Evolutionary conservation across 2,329 filamentous ascomycete genomes (phyloP), one percentile per base, ranked within the genome.

Genomic region (Immersiporthe knoxdaviesiana): DNA sequence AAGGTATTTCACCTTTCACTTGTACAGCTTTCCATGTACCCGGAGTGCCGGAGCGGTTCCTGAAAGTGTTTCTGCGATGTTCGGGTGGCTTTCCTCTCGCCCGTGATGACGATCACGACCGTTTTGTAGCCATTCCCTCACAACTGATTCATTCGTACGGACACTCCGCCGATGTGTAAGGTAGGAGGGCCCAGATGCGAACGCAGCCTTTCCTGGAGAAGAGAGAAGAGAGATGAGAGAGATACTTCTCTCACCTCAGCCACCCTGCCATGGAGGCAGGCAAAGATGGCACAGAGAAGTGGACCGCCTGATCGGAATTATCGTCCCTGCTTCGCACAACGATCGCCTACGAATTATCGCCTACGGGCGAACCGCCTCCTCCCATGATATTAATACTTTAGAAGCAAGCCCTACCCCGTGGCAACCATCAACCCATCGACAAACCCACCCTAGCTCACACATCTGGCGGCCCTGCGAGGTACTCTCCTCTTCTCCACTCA

Each of bases 1-100:
- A 70, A 58, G 66, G 35, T 56, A 58, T 24, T 24, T n/a, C 27
- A 62, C 32, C 47, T 60, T 37, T 35, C 58, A 63, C 58, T 30
- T 68, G 66, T 68, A 37, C 47, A 27, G 62, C 62, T 37, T 30
- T 54, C 50, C 35, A 4, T 68, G 50, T 47, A 68, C 63, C 66
- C 66, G 62, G 59, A 44, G 56, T 18, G 24, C 50, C 52, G 69
- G 66, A n/a, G 63, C 58, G n/a, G 59, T 67, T 58, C 32, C 35
- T 58, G 50, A 65, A 30, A 3, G 27, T 64, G 18, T 37, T 54
- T n/a, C 32, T 27, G 24, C 27, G n/a, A 32, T 12, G 24, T 18
- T 27, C 11, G 16, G 24, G 32, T 44, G 63, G 32, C 63, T n/a
- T 54, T 65, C 35, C 35, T 24, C 39, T 27, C 47, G 21, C 32